Evolutionary conservation across 129 eudicot species (phyloP).

Genomic region (Deinandra increscens): DNA sequence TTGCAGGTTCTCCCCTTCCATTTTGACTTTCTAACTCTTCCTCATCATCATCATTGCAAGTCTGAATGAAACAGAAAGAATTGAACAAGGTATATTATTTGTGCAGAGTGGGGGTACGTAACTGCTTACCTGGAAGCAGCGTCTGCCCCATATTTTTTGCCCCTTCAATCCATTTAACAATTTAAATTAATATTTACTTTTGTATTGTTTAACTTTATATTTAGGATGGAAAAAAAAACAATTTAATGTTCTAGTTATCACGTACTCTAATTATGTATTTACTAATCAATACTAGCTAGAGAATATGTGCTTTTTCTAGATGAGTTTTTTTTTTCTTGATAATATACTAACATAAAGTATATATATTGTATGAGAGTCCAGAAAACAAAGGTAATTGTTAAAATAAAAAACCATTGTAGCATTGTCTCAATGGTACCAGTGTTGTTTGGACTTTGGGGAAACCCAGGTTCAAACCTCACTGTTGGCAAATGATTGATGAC

Average conservation of each 20-base stretch:
- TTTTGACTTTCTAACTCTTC: constrained; percentile 5
- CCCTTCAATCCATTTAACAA: constrained; percentile 13
- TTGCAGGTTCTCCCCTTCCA: background rate
- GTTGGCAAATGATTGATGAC: too few species aligned
- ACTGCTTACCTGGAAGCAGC: constrained; percentile 45
- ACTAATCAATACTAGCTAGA: constrained; percentile 13
- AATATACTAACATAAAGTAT: too few species aligned
- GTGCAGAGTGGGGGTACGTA: constrained; percentile 26
- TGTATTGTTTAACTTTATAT: constrained; percentile 11
- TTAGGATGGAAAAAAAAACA: background rate
- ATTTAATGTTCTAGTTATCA: background rate
- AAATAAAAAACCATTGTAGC: too few species aligned
- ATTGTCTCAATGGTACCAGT: too few species aligned
- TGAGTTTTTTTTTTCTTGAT: background rate
- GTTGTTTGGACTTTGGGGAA: too few species aligned
- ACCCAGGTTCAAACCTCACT: too few species aligned
- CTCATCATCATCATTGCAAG: constrained; percentile 2
- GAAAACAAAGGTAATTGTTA: background rate
- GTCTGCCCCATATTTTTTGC: constrained; percentile 21
- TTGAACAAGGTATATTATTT: constrained; percentile 19
- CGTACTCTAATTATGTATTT: constrained; percentile 20
- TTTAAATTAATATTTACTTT: constrained; percentile 1
- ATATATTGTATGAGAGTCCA: too few species aligned
- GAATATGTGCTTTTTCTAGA: constrained; percentile 16
- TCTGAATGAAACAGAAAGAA: background rate